phyloP scores from a whole-genome alignment of 1,284 basidiomycete species.

The Taiwanofungus camphoratus region DNA sequence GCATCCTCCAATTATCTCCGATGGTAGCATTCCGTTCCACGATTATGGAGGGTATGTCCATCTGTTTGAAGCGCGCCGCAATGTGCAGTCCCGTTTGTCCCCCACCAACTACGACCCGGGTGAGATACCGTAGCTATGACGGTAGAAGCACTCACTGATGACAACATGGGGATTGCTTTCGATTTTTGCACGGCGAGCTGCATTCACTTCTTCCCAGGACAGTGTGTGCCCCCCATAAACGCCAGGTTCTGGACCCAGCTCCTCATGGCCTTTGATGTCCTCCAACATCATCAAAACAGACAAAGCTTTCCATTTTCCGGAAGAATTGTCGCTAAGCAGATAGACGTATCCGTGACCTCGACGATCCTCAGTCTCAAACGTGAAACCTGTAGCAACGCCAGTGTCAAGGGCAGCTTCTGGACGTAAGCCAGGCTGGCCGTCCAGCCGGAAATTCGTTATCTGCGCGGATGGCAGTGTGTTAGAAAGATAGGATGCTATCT shows the following conservation, averaged over 20 bases:
- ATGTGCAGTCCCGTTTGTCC: constrained; percentile 50
- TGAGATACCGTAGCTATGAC: neutral
- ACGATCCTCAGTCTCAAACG: constrained; percentile 34
- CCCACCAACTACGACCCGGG: constrained; percentile 36
- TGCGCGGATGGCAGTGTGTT: constrained; percentile 32
- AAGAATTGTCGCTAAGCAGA: constrained; percentile 20
- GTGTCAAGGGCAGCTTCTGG: constrained; percentile 1
- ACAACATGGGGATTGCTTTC: constrained; percentile 25
- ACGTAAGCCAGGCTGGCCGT: constrained; percentile 3
- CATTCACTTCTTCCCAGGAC: constrained; percentile 19
- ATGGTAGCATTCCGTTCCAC: constrained; percentile 42
- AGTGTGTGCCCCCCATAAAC: constrained; percentile 17
- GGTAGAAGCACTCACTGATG: constrained; percentile 18
- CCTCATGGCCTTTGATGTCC: constrained; percentile 30
- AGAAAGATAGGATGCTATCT: constrained; percentile 37
- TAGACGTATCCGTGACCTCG: constrained; percentile 34
- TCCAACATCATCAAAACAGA: constrained; percentile 23
- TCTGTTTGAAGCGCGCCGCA: constrained; percentile 48
- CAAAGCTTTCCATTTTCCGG: constrained; percentile 21
- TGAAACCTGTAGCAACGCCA: constrained; percentile 28
- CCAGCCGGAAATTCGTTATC: constrained; percentile 26
- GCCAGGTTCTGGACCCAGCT: constrained; percentile 13
- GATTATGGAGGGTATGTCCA: constrained; percentile 42
- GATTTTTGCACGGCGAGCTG: constrained; percentile 13
- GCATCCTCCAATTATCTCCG: constrained; percentile 50